Evolutionary conservation across 2,329 filamentous ascomycete species (phyloP).

Genomic region (Neofusicoccum laricinum): DNA sequence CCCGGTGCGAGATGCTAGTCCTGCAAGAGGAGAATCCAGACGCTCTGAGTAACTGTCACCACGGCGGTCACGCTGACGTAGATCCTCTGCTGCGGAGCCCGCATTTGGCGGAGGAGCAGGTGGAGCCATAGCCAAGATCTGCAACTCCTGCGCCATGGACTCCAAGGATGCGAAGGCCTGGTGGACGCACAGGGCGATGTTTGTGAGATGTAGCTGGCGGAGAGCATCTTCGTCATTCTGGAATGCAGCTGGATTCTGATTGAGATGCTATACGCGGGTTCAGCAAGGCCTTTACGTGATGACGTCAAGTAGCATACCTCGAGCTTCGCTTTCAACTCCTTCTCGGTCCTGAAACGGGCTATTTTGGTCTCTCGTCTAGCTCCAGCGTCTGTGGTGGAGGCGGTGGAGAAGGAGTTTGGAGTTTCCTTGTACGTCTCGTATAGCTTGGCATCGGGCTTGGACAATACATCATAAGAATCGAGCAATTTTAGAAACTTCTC

Average conservation of each 20-base stretch:
- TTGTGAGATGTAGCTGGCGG: conserved; percentile 73
- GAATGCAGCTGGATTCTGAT: conserved; percentile 56
- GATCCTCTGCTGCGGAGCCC: conserved; percentile 38
- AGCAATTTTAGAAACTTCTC: conserved; percentile 74
- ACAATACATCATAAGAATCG: conserved; percentile 75
- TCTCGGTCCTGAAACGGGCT: conserved; percentile 78
- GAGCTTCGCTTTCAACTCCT: conserved; percentile 78
- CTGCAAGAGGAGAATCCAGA: conserved; percentile 62
- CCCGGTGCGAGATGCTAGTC: conserved; percentile 47
- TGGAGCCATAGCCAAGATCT: conserved; percentile 76
- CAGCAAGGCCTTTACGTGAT: conserved; percentile 16
- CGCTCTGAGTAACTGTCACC: conserved; percentile 65
- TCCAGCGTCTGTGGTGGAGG: conserved; percentile 63
- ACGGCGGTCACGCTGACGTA: conserved; percentile 43
- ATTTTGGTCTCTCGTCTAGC: conserved; percentile 81
- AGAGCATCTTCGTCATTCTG: conserved; percentile 82
- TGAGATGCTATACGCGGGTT: conserved; percentile 51
- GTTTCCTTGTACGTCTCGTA: conserved; percentile 72
- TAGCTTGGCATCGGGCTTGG: conserved; percentile 61
- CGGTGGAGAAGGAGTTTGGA: conserved; percentile 69
- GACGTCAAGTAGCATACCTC: conserved; percentile 49
- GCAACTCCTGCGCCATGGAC: conserved; percentile 76
- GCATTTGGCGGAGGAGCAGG: conserved; percentile 43
- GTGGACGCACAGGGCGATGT: conserved; percentile 70
- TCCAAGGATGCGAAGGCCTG: conserved; percentile 86